Base-by-base conservation (phyloP, 2,329 filamentous ascomycete genomes). In the Trichoderma pleuroti region DNA sequence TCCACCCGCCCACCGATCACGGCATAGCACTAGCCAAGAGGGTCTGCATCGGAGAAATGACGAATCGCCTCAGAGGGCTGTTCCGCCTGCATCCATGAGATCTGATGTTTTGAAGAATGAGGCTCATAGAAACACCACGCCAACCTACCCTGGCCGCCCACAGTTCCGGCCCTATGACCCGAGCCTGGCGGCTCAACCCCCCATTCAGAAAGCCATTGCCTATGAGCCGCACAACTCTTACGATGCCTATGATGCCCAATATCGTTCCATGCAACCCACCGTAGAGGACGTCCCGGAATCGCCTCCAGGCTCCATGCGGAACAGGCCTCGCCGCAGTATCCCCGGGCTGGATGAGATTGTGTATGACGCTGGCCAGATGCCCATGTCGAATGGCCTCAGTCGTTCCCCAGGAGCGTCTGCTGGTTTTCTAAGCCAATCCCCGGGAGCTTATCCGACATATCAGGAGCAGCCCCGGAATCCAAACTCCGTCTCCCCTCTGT, bases 251-350 rank as follows among this genome's bases (percentile, higher is more conserved):
- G 86, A 85, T 67, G 75, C 78, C 46, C 84, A 84, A 52, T 80
- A 82, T 75, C 82, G 83, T 71, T 84, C 85, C 1, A 85, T 88
- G 86, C 88, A 90, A 74, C 87, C 86, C 3, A 90, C 86, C 8
- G 88, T 89, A 7, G 90, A 91, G 76, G 89, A 91, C 73, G 87
- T 85, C 7, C 88, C 89, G 5, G 88, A 90, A 62, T 85, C 86
- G 1, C 81, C 83, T 1, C 74, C 74, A 5, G 72, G 70, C 9
- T 69, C 74, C 4, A 74, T 78, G 54, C 74, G 72, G 8, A 77
- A 80, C n/a, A 72, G 76, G 9, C 72, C 74, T 60, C 68, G 76
- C 32, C 75, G 77, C 18, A 75, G 73, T 63, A 71, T 75, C 60
- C 73, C 74, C 32, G 73, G 76, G 36, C 74, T 74, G n/a, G 81